Evolutionary conservation across 2,329 filamentous ascomycete species (phyloP).

Genomic region (Colletotrichum plurivorum): DNA sequence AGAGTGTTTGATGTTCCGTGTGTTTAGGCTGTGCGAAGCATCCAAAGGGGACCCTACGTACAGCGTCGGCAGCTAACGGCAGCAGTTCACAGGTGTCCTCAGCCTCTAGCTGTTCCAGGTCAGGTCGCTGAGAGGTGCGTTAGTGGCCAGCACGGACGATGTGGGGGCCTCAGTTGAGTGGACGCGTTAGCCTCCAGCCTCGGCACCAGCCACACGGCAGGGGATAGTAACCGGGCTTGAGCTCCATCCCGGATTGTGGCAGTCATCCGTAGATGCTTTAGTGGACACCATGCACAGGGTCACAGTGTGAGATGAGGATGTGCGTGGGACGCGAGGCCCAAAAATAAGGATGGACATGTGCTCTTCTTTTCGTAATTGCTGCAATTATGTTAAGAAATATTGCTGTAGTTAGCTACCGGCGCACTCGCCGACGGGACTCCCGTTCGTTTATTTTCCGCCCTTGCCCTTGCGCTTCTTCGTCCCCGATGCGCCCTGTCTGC

Average conservation of each 20-base stretch:
- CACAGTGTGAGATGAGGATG: neutral
- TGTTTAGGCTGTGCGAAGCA: neutral
- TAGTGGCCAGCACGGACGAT: slow-evolving; percentile 21
- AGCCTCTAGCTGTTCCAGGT: slow-evolving; percentile 26
- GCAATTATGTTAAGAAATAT: slow-evolving; percentile 19
- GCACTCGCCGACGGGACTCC: neutral
- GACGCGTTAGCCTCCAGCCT: slow-evolving; percentile 22
- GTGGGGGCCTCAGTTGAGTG: slow-evolving; percentile 7
- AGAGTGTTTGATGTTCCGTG: neutral
- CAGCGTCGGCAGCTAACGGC: neutral
- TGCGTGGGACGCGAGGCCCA: neutral
- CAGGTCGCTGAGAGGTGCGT: neutral
- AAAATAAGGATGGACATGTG: neutral
- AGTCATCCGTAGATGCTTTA: no score
- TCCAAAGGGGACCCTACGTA: slow-evolving; percentile 21
- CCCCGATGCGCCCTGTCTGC: slow-evolving; percentile 33
- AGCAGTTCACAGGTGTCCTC: slow-evolving; percentile 36
- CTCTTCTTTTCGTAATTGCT: slow-evolving; percentile 3
- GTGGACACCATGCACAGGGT: neutral
- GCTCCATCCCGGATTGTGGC: no score
- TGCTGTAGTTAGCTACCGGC: slow-evolving; percentile 23
- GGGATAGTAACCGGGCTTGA: no score
- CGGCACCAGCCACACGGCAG: slow-evolving; percentile 18
- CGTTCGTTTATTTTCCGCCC: slow-evolving; percentile 28
- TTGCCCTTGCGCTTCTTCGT: slow-evolving; percentile 41